phyloP scores from a whole-genome alignment of 257 asterid genomes.

The Forsythia suspensa region DNA sequence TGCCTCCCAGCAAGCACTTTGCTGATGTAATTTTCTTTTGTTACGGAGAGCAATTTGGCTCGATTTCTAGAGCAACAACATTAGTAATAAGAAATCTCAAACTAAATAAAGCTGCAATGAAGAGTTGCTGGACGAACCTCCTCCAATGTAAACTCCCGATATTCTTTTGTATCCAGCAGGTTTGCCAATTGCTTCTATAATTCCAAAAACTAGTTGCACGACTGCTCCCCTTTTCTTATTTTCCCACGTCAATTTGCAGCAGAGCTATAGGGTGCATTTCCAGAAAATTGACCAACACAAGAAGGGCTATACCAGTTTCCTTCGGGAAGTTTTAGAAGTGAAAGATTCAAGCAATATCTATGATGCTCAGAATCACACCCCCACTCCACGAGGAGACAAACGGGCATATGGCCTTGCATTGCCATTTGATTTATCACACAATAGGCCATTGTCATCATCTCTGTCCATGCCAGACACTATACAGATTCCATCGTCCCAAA shows the following conservation, averaged over 20 bases:
- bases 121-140: slow-evolving; percentile 49
- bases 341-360: slow-evolving; percentile 91
- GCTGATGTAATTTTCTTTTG: no score
- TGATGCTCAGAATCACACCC: slow-evolving; percentile 88
- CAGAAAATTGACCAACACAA: slow-evolving; percentile 55
- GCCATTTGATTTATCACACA: slow-evolving; percentile 51
- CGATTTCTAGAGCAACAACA: no score
- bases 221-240: slow-evolving; percentile 49
- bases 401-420: no score
- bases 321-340: slow-evolving; percentile 73
- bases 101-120: not conserved
- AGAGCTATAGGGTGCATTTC: slow-evolving; percentile 35
- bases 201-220: slow-evolving; percentile 45
- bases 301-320: slow-evolving; percentile 98
- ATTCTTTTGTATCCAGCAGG: slow-evolving; percentile 71
- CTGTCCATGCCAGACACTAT: slow-evolving; percentile 95
- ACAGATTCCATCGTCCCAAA: slow-evolving; percentile 98
- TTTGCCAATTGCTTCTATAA: slow-evolving; percentile 58
- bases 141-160: slow-evolving; percentile 74
- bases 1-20: no score
- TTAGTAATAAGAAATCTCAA: not conserved
- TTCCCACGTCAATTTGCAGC: slow-evolving; percentile 32
- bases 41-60: no score
- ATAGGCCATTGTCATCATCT: slow-evolving; percentile 82
- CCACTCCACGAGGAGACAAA: no score